Evolutionary conservation across 1,284 basidiomycete species (phyloP).

Genomic region (Cystobasidium pallidum): DNA sequence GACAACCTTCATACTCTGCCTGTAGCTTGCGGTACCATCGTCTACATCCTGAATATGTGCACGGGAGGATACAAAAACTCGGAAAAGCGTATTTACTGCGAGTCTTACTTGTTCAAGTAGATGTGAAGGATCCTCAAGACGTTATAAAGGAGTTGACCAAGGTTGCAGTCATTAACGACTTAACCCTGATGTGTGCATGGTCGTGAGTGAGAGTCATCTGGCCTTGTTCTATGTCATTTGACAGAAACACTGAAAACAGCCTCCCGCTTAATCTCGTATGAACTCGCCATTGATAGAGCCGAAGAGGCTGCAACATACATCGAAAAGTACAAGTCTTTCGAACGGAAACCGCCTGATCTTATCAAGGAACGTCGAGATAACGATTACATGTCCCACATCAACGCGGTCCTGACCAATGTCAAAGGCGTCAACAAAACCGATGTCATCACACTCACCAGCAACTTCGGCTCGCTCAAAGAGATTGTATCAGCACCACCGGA

Average conservation of each 20-base stretch:
- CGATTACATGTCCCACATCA: conserved; percentile 78
- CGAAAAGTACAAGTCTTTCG: conserved; percentile 87
- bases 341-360: conserved; percentile 87
- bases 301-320: conserved; percentile 94
- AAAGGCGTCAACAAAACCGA: conserved; percentile 97
- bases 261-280: not conserved
- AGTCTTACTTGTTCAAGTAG: conserved; percentile 87
- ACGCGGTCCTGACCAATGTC: conserved; percentile 83
- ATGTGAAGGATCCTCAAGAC: conserved; percentile 88
- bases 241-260: no score
- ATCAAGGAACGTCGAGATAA: conserved; percentile 93
- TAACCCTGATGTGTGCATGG: conserved; percentile 91
- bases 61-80: conserved; percentile 83
- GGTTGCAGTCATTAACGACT: conserved; percentile 85
- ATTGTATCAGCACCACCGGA: conserved; percentile 74
- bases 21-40: conserved; percentile 88
- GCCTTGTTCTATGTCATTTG: not conserved
- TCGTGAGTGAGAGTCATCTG: conserved; percentile 64
- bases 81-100: conserved; percentile 78
- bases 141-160: conserved; percentile 91
- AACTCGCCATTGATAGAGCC: conserved; percentile 46
- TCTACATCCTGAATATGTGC: conserved; percentile 96
- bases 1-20: not conserved
- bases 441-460: conserved; percentile 85
- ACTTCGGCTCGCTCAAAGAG: conserved; percentile 85